Evolutionary conservation across 169 alveolate species (phyloP), one percentile per base, ranked within the genome.

Genomic region (Eimeria praecox): DNA sequence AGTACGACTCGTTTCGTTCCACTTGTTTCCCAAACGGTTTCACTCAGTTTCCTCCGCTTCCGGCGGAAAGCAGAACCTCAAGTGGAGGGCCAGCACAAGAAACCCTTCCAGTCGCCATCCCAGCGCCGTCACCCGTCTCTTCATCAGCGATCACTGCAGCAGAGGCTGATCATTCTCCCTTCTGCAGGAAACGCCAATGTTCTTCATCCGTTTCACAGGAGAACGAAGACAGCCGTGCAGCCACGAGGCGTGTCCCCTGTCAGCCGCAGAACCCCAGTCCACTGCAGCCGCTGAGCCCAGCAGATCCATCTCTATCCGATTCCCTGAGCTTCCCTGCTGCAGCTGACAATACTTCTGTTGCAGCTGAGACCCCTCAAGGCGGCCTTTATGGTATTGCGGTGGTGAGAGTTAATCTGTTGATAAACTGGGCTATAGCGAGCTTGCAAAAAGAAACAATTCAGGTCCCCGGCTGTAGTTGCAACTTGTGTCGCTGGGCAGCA

Each of bases 221-320:
- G 83, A 35, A 71, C 83, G 44, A 33, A 71, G 83, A 40, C 83
- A 71, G 83, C 20, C 49, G 27, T 16, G n/a, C 54, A 18, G 44
- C 83, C 24, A 4, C 30, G 27, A 71, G 49, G 33, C 24, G 83
- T n/a, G 14, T 10, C n/a, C 49, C 75, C 9, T 14, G 12, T 16
- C 75, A 64, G 75, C 75, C 14, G 75, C 75, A 64, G 75, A 22
- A 71, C 83, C 49, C 49, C 52, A 33, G n/a, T 3, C 52, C 24
- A 30, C 49, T 33, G 52, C 83, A 71, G 83, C 83, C 33, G 83
- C 49, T 14, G 52, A 46, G 88, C 40, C 64, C 88, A 78, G 59
- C 30, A 78, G 88, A 78, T 42, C 88, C 88, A 1, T 78, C 56
- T 3, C 64, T 40, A n/a, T 78, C 66, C 40, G 88, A 78, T 49